A percentile compares a stretch with the other conserved stretches of the same genome.
phyloP scores from a whole-genome alignment of 2,329 filamentous ascomycete species.

The Aaosphaeria arxii region DNA sequence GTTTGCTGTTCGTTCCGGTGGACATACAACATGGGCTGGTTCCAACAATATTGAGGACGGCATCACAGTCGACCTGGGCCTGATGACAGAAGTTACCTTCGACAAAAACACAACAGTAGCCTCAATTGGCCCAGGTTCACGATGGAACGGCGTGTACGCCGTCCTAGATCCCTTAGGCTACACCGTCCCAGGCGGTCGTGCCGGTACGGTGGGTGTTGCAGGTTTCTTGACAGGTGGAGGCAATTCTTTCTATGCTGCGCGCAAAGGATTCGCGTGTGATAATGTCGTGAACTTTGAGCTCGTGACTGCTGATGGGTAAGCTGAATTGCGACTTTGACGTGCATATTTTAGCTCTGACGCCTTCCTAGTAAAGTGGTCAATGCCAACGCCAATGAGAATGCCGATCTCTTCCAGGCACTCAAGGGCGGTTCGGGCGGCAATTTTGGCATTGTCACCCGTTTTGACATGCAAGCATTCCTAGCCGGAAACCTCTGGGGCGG shows the following conservation, averaged over 20 bases:
- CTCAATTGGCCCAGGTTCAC: constrained; percentile 20
- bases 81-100: constrained; percentile 1
- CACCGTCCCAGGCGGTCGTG: constrained; percentile 20
- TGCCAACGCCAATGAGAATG: constrained; percentile 30
- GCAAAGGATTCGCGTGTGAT: constrained; percentile 21
- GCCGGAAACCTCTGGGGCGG: constrained; percentile 15
- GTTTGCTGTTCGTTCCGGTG: constrained; percentile 25
- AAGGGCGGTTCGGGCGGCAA: constrained; percentile 42
- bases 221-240: constrained; percentile 31
- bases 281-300: constrained; percentile 29
- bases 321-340: too few relatives aligned
- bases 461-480: constrained; percentile 32
- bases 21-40: constrained; percentile 3
- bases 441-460: constrained; percentile 43
- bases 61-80: not conserved
- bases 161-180: constrained; percentile 14
- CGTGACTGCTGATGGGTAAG: constrained; percentile 35
- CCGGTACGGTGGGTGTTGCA: constrained; percentile 23
- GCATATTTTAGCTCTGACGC: too few relatives aligned
- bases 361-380: constrained; percentile 23
- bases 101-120: constrained; percentile 14
- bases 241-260: constrained; percentile 17
- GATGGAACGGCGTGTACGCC: constrained; percentile 37
- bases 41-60: not conserved
- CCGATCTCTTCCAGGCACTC: constrained; percentile 40